Evolutionary conservation across 345 rosid species (phyloP), one percentile per base, ranked within the genome.

Genomic region (Eutrema japonicum): DNA sequence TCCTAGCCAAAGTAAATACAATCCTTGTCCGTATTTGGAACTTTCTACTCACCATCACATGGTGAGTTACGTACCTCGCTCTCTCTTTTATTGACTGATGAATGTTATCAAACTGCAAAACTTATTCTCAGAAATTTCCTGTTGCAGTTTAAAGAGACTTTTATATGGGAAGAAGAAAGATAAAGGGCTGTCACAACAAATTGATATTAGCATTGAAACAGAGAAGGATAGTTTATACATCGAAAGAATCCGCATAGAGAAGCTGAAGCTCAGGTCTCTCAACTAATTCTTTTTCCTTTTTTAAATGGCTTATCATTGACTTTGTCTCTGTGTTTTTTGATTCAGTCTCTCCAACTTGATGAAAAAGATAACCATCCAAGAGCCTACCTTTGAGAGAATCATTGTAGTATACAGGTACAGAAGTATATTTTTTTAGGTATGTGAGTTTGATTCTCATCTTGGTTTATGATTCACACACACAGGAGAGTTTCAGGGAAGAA

Each of bases 361-460:
- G 71, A 73, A 79, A 60, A 79, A 82, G 85, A 72, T 79, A 73
- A 88, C 90, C 22, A 85, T 88, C 78, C 96, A 88, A 81, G 95
- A 88, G 72, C 96, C 96, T 10, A 87, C 91, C 41, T 88, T 90
- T 67, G 87, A 86, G 47, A 81, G 96, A 64, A 88, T 90, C 66
- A 90, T 87, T 72, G 93, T 90, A 53, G 83, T 90, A 46, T 87
- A 92, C 88, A 85, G 93, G 97, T 89, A 83, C 27, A 22, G 4
- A 42, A 10, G 8, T 64, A 52, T n/a, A 41, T 2, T 32, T 10
- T 9, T 13, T 7, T 4, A 18, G 38, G 8, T 4, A 35, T 35
- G 64, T 68, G 57, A 11, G 64, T 46, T 56, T 40, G 4, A 11
- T 33, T 40, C 71, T 54, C 32, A 46, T 63, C 10, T 76, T 13